Percentiles rank a stretch among this genome's conserved stretches.
Evolutionary conservation across 164 flowering plant species (phyloP).

Genomic region (Piper betle): DNA sequence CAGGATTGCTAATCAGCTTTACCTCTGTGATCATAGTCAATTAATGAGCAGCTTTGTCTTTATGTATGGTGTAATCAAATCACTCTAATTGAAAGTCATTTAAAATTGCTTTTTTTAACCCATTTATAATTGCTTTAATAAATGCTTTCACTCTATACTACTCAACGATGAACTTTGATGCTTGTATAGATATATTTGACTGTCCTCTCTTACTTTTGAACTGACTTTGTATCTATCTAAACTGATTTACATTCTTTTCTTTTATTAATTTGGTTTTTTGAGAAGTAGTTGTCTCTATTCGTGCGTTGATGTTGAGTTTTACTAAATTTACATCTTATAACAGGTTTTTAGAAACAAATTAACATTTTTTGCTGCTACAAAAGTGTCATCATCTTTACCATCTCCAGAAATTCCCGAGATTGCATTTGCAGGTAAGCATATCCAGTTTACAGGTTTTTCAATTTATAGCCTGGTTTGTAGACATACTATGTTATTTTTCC

Average conservation of each 20-base stretch:
- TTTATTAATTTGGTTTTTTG: not conserved
- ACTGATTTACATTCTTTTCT: not conserved
- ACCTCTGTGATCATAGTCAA: not conserved
- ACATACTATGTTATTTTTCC: not conserved
- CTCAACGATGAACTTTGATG: too few species aligned
- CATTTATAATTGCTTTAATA: too few species aligned
- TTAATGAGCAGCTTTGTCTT: too few species aligned
- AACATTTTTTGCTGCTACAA: conserved; percentile 92
- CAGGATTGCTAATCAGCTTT: not conserved
- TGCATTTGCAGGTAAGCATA: conserved; percentile 82
- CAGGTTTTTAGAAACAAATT: conserved; percentile 80
- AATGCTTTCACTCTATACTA: too few species aligned
- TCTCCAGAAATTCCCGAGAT: conserved; percentile 80
- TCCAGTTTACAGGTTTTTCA: not conserved
- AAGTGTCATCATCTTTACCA: conserved; percentile 85
- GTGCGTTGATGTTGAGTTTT: too few species aligned
- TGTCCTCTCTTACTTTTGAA: not conserved
- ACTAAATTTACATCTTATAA: too few species aligned
- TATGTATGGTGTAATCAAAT: too few species aligned
- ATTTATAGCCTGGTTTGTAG: too few species aligned
- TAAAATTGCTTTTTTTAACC: not conserved
- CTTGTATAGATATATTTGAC: not conserved
- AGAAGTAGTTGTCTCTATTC: not conserved
- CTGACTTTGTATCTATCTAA: too few species aligned
- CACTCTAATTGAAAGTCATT: too few species aligned